Conservation (phyloP, 1,284 basidiomycete genomes). For the Microbotryum violaceum region DNA sequence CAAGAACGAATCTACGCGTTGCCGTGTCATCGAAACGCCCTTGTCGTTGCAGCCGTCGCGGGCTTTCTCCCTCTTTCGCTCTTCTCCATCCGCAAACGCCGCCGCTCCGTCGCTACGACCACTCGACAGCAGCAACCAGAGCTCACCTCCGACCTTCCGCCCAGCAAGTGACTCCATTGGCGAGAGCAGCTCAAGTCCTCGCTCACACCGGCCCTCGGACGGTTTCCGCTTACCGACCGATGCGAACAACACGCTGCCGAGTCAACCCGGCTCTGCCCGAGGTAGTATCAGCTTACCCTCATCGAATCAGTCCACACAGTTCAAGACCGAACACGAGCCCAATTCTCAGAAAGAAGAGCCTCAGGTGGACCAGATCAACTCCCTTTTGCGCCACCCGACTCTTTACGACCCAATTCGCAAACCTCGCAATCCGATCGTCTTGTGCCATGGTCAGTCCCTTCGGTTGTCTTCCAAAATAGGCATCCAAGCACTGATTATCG, state of each 20-base stretch:
- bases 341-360: background rate
- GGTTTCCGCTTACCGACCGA: no score
- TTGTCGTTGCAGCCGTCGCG: no score
- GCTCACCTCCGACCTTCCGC: no score
- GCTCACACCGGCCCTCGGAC: background rate
- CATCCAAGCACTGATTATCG: background rate
- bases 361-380: conserved; percentile 31
- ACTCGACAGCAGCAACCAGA: no score
- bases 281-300: background rate
- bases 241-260: background rate
- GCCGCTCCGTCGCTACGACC: no score
- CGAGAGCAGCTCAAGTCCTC: background rate
- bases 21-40: no score
- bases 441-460: conserved; percentile 75
- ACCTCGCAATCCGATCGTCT: conserved; percentile 81
- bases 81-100: no score
- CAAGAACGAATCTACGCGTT: no score
- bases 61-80: no score
- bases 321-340: background rate
- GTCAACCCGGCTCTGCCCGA: background rate
- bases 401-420: conserved; percentile 53
- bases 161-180: background rate
- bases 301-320: background rate
- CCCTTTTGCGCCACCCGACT: conserved; percentile 31
- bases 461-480: background rate